Conservation (phyloP, 805 yeast genomes). For the Candida manassasensis region DNA sequence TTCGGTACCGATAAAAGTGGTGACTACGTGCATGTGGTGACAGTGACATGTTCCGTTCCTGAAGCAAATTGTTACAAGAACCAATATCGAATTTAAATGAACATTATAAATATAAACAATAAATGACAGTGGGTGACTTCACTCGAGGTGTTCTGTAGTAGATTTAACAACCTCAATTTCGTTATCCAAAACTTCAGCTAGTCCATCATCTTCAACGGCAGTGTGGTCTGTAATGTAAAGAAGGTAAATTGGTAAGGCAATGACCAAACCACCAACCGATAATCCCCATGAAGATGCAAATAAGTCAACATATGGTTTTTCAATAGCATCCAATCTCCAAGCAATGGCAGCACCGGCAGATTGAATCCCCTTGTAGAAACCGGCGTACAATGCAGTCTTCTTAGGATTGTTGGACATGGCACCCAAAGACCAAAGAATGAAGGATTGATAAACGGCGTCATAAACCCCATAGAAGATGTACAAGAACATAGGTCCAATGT, state of each 20-base stretch:
- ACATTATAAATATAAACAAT: not conserved
- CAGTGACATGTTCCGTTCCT: too few relatives aligned
- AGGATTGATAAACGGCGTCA: slow-evolving; percentile 60
- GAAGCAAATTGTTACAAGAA: too few relatives aligned
- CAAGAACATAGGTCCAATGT: slow-evolving; percentile 57
- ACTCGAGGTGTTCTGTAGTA: slow-evolving; percentile 10
- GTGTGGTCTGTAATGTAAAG: slow-evolving; percentile 43
- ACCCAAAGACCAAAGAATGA: slow-evolving; percentile 55
- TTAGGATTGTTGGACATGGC: slow-evolving; percentile 54
- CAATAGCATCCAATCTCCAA: slow-evolving; percentile 51
- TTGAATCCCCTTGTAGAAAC: slow-evolving; percentile 61
- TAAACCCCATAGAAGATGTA: slow-evolving; percentile 58
- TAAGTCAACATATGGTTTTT: slow-evolving; percentile 32
- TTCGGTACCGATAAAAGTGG: too few relatives aligned
- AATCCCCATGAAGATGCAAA: slow-evolving; percentile 53
- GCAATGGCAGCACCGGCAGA: slow-evolving; percentile 60
- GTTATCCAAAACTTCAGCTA: slow-evolving; percentile 16
- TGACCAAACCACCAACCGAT: slow-evolving; percentile 41
- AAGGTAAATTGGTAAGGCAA: slow-evolving; percentile 46
- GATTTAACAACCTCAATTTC: slow-evolving; percentile 25
- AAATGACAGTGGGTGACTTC: slow-evolving; percentile 2
- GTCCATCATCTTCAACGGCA: slow-evolving; percentile 27
- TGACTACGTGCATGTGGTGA: too few relatives aligned
- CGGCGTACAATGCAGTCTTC: slow-evolving; percentile 53
- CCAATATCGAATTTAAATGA: too few relatives aligned